Conservation (phyloP, 352 stramenopile genomes). For the Phytophthora hibernalis region DNA sequence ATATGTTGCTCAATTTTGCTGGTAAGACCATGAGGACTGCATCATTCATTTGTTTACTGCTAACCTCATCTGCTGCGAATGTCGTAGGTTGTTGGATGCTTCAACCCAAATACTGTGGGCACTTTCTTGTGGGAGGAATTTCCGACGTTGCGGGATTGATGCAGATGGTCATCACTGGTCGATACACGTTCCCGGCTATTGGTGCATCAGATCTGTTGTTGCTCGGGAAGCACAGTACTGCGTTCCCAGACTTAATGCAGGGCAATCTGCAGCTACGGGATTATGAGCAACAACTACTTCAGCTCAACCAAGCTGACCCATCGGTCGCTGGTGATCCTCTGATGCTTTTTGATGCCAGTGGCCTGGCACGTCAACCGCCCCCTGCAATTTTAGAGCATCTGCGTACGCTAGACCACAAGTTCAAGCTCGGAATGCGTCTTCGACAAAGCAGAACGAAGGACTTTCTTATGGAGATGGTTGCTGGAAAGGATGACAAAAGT, state of each 20-base stretch:
- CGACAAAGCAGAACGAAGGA: constrained; percentile 79
- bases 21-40: constrained; percentile 37
- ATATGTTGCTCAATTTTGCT: constrained; percentile 87
- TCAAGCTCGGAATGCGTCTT: constrained; percentile 80
- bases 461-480: constrained; percentile 91
- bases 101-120: constrained; percentile 82
- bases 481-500: constrained; percentile 49
- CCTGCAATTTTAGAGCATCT: constrained; percentile 81
- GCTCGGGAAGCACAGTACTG: constrained; percentile 63
- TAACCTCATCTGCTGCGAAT: background rate
- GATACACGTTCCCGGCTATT: constrained; percentile 76
- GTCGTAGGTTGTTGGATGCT: constrained; percentile 57
- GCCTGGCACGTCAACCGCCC: constrained; percentile 73
- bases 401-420: constrained; percentile 70
- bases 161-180: constrained; percentile 87
- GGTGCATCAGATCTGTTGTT: constrained; percentile 58
- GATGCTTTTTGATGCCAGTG: constrained; percentile 78
- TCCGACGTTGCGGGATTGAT: constrained; percentile 83
- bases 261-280: constrained; percentile 70
- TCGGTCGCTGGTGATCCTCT: constrained; percentile 62
- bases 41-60: background rate
- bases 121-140: constrained; percentile 79
- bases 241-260: constrained; percentile 62
- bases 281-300: constrained; percentile 78
- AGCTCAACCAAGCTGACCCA: constrained; percentile 49